These are phyloP conservation scores for Saccharata proteae DNA, from an alignment of 2,329 filamentous ascomycete genomes.

Conservation along the genomic window DNA sequence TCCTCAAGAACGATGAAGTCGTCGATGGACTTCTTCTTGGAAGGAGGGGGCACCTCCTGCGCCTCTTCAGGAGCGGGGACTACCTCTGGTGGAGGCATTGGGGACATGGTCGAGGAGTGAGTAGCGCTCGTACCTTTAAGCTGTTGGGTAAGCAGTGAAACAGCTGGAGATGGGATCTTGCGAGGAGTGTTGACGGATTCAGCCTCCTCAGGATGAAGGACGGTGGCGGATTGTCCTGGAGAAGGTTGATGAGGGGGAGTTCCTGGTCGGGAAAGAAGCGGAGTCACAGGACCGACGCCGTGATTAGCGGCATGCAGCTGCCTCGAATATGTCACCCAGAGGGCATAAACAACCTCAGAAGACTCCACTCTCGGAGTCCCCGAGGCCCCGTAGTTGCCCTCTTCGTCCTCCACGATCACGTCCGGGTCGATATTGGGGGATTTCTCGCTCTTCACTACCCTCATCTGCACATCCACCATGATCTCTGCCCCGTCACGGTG, in stretches of 20 bases:
- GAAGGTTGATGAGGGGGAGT: conserved; percentile 71
- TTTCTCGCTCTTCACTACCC: conserved; percentile 79
- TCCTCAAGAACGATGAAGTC: conserved; percentile 92
- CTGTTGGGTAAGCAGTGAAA: conserved; percentile 39
- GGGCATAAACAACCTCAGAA: conserved; percentile 72
- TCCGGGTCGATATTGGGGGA: conserved; percentile 39
- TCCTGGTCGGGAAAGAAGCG: conserved; percentile 48
- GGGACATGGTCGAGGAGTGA: conserved; percentile 3
- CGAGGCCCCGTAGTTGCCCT: conserved; percentile 25
- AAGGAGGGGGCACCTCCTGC: conserved; percentile 9
- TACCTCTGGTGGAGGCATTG: not conserved
- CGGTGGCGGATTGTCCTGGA: conserved; percentile 52
- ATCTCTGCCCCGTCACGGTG: conserved; percentile 88
- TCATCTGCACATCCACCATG: conserved; percentile 91
- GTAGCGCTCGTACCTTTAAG: conserved; percentile 23
- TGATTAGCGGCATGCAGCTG: conserved; percentile 70
- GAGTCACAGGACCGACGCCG: conserved; percentile 49
- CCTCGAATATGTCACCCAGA: conserved; percentile 95
- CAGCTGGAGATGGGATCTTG: conserved; percentile 23
- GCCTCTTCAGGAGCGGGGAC: conserved; percentile 6
- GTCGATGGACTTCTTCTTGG: conserved; percentile 66
- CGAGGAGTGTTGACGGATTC: conserved; percentile 20
- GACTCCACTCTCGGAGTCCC: conserved; percentile 14
- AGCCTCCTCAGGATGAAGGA: conserved; percentile 24
- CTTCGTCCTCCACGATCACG: conserved; percentile 48